Evolutionary conservation across 257 asterid species (phyloP).

Genomic region (Nicotiana undulata): DNA sequence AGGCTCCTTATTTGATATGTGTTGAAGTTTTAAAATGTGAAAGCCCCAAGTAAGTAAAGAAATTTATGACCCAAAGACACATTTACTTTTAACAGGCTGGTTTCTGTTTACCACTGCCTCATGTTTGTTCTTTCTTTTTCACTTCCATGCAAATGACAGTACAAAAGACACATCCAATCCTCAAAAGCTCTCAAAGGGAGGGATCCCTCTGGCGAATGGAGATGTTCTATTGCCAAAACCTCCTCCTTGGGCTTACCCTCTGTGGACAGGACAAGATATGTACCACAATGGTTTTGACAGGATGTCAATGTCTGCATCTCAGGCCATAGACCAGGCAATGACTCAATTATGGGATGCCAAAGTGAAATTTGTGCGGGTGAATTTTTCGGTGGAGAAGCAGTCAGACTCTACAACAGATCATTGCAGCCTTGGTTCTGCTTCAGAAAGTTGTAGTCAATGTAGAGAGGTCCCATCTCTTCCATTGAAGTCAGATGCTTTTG

Average conservation of each 20-base stretch:
- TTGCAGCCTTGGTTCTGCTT: slow-evolving; percentile 13
- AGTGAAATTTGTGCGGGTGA: slow-evolving; percentile 38
- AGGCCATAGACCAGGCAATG: slow-evolving; percentile 99
- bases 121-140: slow-evolving; percentile 5
- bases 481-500: slow-evolving; percentile 31
- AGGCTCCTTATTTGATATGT: slow-evolving; percentile 96
- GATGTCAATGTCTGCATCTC: slow-evolving; percentile 90
- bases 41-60: slow-evolving; percentile 52
- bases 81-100: neutral
- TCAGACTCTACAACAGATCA: slow-evolving; percentile 13
- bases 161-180: slow-evolving; percentile 56
- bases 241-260: slow-evolving; percentile 99
- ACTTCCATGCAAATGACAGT: slow-evolving; percentile 38
- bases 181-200: slow-evolving; percentile 94
- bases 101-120: neutral
- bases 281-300: slow-evolving; percentile 73
- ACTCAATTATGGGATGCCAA: slow-evolving; percentile 86
- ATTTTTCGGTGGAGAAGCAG: slow-evolving; percentile 59
- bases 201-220: slow-evolving; percentile 97
- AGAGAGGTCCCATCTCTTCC: slow-evolving; percentile 37
- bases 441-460: slow-evolving; percentile 27
- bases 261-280: slow-evolving; percentile 74
- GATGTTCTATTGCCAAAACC: slow-evolving; percentile 93
- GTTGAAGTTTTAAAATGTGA: slow-evolving; percentile 92
- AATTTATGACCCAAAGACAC: slow-evolving; percentile 1